A percentile compares a stretch with the other conserved stretches of the same genome.
Conservation (phyloP, 495 filamentous ascomycete genomes). For the Penicillium arizonense region DNA sequence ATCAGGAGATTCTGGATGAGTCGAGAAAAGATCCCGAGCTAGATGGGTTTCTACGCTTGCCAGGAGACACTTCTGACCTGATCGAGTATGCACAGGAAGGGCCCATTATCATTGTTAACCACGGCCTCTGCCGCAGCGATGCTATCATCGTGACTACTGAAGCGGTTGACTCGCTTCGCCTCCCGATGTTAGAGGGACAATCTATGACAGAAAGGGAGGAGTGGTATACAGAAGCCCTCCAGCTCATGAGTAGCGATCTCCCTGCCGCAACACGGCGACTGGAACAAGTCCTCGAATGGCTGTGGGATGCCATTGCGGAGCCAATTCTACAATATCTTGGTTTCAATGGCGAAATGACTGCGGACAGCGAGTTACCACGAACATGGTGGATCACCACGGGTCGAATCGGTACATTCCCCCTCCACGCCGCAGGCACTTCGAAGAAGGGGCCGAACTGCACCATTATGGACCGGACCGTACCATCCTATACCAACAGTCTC, state of each 20-base stretch:
- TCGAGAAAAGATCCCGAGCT: neutral
- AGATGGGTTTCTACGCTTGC: no score
- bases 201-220: neutral
- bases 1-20: neutral
- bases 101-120: conserved; percentile 11
- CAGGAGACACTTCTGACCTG: neutral
- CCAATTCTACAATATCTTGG: conserved; percentile 8
- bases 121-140: conserved; percentile 8
- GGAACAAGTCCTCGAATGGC: conserved; percentile 12
- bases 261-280: neutral
- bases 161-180: conserved; percentile 1
- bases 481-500: conserved; percentile 13
- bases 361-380: conserved; percentile 3
- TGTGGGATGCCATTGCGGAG: conserved; percentile 12
- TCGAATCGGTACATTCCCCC: conserved; percentile 8
- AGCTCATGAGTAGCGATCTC: neutral
- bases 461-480: conserved; percentile 8
- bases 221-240: conserved; percentile 1
- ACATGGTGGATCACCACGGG: conserved; percentile 13
- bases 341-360: neutral
- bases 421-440: conserved; percentile 11
- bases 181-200: conserved; percentile 4
- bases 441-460: neutral
- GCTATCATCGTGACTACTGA: conserved; percentile 9
- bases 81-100: conserved; percentile 2